Percentiles rank a stretch among this genome's conserved stretches.
Evolutionary conservation across 257 asterid genomes (phyloP).

Genomic region (Solanum arcanum): DNA sequence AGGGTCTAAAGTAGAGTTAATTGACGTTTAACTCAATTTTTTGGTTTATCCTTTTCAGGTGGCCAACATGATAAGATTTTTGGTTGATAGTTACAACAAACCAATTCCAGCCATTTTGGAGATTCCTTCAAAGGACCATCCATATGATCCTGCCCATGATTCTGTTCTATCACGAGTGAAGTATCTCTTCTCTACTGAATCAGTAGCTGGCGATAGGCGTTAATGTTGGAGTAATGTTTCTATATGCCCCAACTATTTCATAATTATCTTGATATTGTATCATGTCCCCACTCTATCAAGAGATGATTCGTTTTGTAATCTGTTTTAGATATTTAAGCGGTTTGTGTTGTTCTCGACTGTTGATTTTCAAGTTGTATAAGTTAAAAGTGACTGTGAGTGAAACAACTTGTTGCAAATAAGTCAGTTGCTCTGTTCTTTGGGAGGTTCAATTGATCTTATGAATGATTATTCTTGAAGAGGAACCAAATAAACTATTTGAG

Average conservation of each 20-base stretch:
- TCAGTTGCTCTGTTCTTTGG: neutral
- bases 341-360: neutral
- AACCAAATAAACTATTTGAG: neutral
- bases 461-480: neutral
- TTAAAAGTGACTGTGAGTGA: neutral
- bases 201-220: constrained; percentile 65
- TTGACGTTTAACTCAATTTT: neutral
- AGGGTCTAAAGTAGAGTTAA: neutral
- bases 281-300: neutral
- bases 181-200: constrained; percentile 56
- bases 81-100: constrained; percentile 84
- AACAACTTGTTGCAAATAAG: neutral
- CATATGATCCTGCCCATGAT: constrained; percentile 84
- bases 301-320: neutral
- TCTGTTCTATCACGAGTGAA: constrained; percentile 84
- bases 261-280: neutral
- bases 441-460: neutral
- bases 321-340: neutral
- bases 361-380: neutral
- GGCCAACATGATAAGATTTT: constrained; percentile 76
- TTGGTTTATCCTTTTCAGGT: constrained; percentile 28
- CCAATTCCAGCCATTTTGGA: constrained; percentile 88
- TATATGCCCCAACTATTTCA: neutral
- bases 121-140: constrained; percentile 96
- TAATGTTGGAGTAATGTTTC: constrained; percentile 2